These are phyloP conservation scores for Nakaseomyces sp. DNA, from an alignment of 1,139 yeast species.

Conservation along the genomic window DNA sequence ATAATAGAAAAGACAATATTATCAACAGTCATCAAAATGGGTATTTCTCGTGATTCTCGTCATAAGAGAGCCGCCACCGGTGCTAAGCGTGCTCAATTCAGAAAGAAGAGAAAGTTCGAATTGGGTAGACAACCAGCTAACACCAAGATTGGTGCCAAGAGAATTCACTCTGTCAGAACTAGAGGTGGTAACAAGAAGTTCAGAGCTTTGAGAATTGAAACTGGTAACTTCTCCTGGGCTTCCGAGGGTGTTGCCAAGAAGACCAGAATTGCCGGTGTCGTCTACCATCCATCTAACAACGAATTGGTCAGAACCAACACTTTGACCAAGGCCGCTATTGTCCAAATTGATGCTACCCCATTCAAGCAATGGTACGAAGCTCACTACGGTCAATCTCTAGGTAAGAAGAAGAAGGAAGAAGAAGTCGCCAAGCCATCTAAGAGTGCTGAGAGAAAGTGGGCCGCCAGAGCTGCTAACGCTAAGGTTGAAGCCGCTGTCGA, in stretches of 20 bases:
- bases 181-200: slow-evolving; percentile 99
- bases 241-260: slow-evolving; percentile 97
- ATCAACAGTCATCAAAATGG: slow-evolving; percentile 49
- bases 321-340: slow-evolving; percentile 96
- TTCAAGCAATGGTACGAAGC: slow-evolving; percentile 99
- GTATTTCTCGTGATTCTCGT: slow-evolving; percentile 99
- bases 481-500: slow-evolving; percentile 86
- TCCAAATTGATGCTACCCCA: slow-evolving; percentile 99
- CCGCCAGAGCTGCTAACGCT: slow-evolving; percentile 79
- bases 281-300: slow-evolving; percentile 99
- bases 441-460: slow-evolving; percentile 84
- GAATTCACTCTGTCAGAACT: slow-evolving; percentile 98
- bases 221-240: slow-evolving; percentile 99
- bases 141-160: slow-evolving; percentile 98
- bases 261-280: slow-evolving; percentile 97
- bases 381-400: slow-evolving; percentile 91
- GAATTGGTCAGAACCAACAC: slow-evolving; percentile 99
- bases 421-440: slow-evolving; percentile 61
- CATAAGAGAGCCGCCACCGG: slow-evolving; percentile 99
- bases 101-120: slow-evolving; percentile 99
- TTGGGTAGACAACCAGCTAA: slow-evolving; percentile 99
- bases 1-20: not conserved
- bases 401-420: slow-evolving; percentile 53
- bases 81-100: slow-evolving; percentile 99
- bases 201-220: slow-evolving; percentile 99